Evolutionary conservation across 441 rosid species (phyloP), one percentile per base, ranked within the genome.

Genomic region (Populus hybrid): DNA sequence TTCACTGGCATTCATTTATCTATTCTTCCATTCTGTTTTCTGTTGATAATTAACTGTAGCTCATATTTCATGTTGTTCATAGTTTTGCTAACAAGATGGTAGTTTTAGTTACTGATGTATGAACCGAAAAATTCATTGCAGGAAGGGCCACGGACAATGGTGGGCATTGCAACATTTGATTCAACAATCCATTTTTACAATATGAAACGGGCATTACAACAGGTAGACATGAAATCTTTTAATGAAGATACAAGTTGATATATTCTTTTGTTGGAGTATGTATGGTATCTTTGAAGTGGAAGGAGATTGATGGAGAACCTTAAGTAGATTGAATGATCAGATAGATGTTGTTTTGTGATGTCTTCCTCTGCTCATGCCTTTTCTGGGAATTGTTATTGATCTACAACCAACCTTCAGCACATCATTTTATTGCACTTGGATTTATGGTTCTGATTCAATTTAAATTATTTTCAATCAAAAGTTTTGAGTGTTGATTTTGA

Each of bases 91-190:
- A 50, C 57, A 50, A 50, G 57, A 16, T 14, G 57, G 57, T 50
- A 50, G 57, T 50, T 50, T 50, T 50, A 50, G 57, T 50, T 50
- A 50, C 57, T 50, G 19, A 14, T 50, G 57, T 50, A 50, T 3
- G 57, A 50, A 50, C 57, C n/a, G 2, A 50, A 50, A 50, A 14
- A 16, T 53, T 53, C n/a, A 0, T 64, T 75, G 21, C 91, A 92
- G 97, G 97, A 91, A 86, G 93, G 93, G 75, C 89, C 90, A 71
- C 86, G 88, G 76, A 91, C 94, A 67, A 82, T 88, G 88, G 96
- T 91, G 53, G 98, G 98, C 59, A 83, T 93, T 80, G 96, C 94
- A 66, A 93, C 98, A 63, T 93, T 84, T 81, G 96, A 91, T 78
- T 84, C 90, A 6, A 85, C 94, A 40, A 87, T 93, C 75, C 97